A percentile compares a stretch with the other conserved stretches of the same genome.
phyloP scores from a whole-genome alignment of 106 monocot genomes.

The Apostasia shenzhenica region DNA sequence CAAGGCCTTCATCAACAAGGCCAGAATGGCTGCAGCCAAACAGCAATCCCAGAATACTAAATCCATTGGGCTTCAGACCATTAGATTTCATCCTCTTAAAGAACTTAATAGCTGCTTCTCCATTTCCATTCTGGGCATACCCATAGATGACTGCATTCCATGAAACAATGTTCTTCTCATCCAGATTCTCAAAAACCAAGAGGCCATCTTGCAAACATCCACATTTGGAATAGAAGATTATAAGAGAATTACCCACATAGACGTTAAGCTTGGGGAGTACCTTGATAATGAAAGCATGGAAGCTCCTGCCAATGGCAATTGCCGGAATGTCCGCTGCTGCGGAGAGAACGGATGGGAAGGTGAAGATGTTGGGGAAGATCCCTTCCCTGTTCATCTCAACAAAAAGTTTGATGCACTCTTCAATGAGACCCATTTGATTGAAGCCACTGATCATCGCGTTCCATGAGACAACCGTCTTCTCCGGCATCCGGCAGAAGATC shows the following conservation, averaged over 20 bases:
- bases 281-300: slow-evolving; percentile 54
- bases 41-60: slow-evolving; percentile 59
- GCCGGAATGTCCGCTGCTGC: slow-evolving; percentile 53
- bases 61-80: slow-evolving; percentile 36
- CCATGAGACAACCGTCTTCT: slow-evolving; percentile 76
- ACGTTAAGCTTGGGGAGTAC: slow-evolving; percentile 30
- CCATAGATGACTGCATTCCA: slow-evolving; percentile 68
- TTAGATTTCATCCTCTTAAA: slow-evolving; percentile 36
- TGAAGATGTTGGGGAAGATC: slow-evolving; percentile 27
- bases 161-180: slow-evolving; percentile 32
- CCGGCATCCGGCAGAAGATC: slow-evolving; percentile 57
- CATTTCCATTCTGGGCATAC: slow-evolving; percentile 64
- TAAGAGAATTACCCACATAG: slow-evolving; percentile 51
- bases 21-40: slow-evolving; percentile 70
- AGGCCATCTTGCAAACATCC: slow-evolving; percentile 56
- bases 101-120: slow-evolving; percentile 39
- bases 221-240: slow-evolving; percentile 71
- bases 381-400: slow-evolving; percentile 56
- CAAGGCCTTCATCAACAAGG: slow-evolving; percentile 53
- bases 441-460: slow-evolving; percentile 69
- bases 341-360: slow-evolving; percentile 49
- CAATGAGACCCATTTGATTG: slow-evolving; percentile 53
- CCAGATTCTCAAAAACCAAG: slow-evolving; percentile 29
- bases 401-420: slow-evolving; percentile 50
- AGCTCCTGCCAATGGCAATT: slow-evolving; percentile 57